Evolutionary conservation across 805 yeast genomes (phyloP).

Genomic region (Ogataea nakhonphanomensis): DNA sequence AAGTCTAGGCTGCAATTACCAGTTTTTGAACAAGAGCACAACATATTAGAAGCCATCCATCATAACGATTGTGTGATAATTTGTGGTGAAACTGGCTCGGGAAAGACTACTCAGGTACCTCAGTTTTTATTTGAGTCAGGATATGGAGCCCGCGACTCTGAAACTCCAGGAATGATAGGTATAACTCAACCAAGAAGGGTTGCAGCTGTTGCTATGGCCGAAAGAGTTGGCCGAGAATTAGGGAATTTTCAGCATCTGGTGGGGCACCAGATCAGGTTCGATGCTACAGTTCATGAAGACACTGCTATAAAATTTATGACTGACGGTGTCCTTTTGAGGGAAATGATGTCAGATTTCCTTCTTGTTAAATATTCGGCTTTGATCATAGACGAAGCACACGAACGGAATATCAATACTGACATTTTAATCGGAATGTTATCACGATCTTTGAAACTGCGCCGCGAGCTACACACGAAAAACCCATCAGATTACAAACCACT

Average conservation of each 20-base stretch:
- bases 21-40: slow-evolving; percentile 85
- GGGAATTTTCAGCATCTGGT: slow-evolving; percentile 70
- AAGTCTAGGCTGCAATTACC: slow-evolving; percentile 70
- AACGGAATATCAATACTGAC: slow-evolving; percentile 93
- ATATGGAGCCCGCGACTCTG: slow-evolving; percentile 59
- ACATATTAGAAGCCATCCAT: slow-evolving; percentile 92
- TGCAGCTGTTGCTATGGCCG: slow-evolving; percentile 90
- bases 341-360: slow-evolving; percentile 84
- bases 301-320: slow-evolving; percentile 88
- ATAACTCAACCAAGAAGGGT: slow-evolving; percentile 94
- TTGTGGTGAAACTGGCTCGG: slow-evolving; percentile 98
- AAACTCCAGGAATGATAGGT: slow-evolving; percentile 91
- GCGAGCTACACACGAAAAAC: slow-evolving; percentile 45
- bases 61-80: slow-evolving; percentile 87
- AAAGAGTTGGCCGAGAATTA: slow-evolving; percentile 70
- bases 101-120: slow-evolving; percentile 97
- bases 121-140: slow-evolving; percentile 94
- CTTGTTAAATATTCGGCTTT: slow-evolving; percentile 80
- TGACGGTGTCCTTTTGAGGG: slow-evolving; percentile 90
- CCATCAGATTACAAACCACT: slow-evolving; percentile 55
- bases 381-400: slow-evolving; percentile 97
- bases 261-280: slow-evolving; percentile 81
- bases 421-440: slow-evolving; percentile 92
- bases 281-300: slow-evolving; percentile 56
- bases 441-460: slow-evolving; percentile 73